Percentiles rank a stretch among this genome's conserved stretches.
phyloP scores from a whole-genome alignment of 148 eudicot genomes.

The Polygonum maritimum region DNA sequence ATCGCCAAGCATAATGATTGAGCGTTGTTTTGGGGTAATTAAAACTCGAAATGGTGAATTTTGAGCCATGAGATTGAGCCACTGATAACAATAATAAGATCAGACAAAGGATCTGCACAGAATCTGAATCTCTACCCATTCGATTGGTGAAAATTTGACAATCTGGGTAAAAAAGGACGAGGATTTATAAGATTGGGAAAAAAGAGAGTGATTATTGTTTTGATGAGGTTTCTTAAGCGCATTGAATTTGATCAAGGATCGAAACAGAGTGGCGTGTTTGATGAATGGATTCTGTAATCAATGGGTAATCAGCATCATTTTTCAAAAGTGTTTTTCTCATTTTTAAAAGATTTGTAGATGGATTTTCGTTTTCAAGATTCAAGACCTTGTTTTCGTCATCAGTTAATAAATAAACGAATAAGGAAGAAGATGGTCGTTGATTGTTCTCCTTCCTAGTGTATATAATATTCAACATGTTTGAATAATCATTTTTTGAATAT shows the following conservation, averaged over 20 bases:
- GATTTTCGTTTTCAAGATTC: background rate
- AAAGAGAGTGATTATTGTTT: too few relatives aligned
- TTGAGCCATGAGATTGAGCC: conserved; percentile 15
- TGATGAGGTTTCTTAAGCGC: too few relatives aligned
- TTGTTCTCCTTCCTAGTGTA: background rate
- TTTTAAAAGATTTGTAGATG: background rate
- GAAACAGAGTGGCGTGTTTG: background rate
- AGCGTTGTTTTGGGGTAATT: conserved; percentile 46
- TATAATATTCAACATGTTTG: too few relatives aligned
- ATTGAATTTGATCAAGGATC: background rate
- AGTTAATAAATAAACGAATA: background rate
- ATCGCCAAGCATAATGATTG: conserved; percentile 71
- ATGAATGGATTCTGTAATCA: background rate
- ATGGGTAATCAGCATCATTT: background rate
- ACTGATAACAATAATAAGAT: conserved; percentile 11
- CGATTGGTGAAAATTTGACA: background rate
- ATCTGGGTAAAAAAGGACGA: background rate
- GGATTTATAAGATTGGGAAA: background rate
- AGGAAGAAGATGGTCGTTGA: background rate
- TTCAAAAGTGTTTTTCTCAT: background rate
- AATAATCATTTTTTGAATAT: too few relatives aligned
- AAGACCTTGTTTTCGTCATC: background rate
- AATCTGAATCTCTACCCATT: conserved; percentile 11
- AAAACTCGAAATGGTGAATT: conserved; percentile 47
- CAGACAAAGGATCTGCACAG: conserved; percentile 3